These are phyloP conservation scores for Xylaria telfairii DNA, from an alignment of 495 filamentous ascomycete species.

Conservation along the genomic window DNA sequence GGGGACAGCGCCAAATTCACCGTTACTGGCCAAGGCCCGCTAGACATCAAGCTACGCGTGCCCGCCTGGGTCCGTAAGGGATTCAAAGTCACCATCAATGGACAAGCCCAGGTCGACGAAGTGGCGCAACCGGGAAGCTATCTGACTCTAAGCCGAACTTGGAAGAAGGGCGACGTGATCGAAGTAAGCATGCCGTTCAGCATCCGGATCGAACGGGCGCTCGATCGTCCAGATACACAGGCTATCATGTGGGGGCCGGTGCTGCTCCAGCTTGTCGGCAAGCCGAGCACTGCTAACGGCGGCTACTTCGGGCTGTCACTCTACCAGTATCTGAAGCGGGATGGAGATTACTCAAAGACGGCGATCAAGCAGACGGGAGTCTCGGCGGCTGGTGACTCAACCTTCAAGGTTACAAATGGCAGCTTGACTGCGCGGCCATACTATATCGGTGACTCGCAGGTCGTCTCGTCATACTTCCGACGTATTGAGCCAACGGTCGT, in stretches of 20 bases:
- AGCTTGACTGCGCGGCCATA: conserved; percentile 31
- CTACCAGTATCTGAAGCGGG: conserved; percentile 32
- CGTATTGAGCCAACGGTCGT: conserved; percentile 30
- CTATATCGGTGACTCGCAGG: conserved; percentile 31
- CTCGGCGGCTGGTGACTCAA: conserved; percentile 26
- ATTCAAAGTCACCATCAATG: conserved; percentile 38
- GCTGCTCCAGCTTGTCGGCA: conserved; percentile 34
- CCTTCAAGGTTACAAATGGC: conserved; percentile 25
- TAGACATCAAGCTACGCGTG: conserved; percentile 41
- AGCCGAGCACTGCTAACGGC: conserved; percentile 21
- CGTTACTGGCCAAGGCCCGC: conserved; percentile 34
- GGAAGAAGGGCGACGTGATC: conserved; percentile 40
- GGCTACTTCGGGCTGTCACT: conserved; percentile 28
- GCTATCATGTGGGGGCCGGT: conserved; percentile 40
- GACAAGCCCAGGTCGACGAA: conserved; percentile 22
- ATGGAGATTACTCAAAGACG: conserved; percentile 28
- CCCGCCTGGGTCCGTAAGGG: conserved; percentile 39
- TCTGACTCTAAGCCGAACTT: conserved; percentile 36
- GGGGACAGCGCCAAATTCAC: conserved; percentile 35
- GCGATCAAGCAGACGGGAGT: conserved; percentile 27
- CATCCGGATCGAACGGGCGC: conserved; percentile 36
- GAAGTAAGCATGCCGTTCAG: conserved; percentile 40
- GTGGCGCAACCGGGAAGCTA: conserved; percentile 34
- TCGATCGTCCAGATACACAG: conserved; percentile 38
- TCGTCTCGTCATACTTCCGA: conserved; percentile 34